Percentiles rank a stretch among this genome's conserved stretches.
Evolutionary conservation across 306 rosid species (phyloP).

Genomic region (Trifolium repens): DNA sequence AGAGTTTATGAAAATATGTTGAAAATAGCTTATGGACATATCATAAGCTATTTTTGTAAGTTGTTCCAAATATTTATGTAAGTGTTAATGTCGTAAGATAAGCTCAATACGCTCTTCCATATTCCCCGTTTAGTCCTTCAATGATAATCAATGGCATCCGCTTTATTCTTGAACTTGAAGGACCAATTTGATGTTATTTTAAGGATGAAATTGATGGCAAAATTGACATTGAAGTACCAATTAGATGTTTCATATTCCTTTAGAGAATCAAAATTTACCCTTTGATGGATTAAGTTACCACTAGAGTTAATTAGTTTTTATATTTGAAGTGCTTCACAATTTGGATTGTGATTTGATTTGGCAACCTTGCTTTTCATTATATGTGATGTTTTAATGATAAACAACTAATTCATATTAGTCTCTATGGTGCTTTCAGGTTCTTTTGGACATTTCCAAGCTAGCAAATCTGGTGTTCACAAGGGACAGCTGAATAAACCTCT

Average conservation of each 20-base stretch:
- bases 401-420: constrained; percentile 17
- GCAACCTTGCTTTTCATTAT: background rate
- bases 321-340: constrained; percentile 1
- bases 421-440: constrained; percentile 69
- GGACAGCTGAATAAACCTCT: constrained; percentile 79
- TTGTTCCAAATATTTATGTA: no score
- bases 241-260: no score
- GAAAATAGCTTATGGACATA: background rate
- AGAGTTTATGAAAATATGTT: background rate
- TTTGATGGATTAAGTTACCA: constrained; percentile 3
- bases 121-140: no score
- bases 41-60: no score
- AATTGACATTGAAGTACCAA: constrained; percentile 2
- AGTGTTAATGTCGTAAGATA: no score
- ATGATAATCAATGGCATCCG: no score
- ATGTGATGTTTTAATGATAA: constrained; percentile 22
- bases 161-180: background rate
- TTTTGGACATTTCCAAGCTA: constrained; percentile 96
- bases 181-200: constrained; percentile 16
- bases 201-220: background rate
- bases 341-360: constrained; percentile 1
- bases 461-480: constrained; percentile 93
- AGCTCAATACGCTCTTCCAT: background rate
- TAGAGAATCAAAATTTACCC: background rate
- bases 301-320: background rate